Evolutionary conservation across 805 yeast species (phyloP).

Genomic region (Lachancea cidri): DNA sequence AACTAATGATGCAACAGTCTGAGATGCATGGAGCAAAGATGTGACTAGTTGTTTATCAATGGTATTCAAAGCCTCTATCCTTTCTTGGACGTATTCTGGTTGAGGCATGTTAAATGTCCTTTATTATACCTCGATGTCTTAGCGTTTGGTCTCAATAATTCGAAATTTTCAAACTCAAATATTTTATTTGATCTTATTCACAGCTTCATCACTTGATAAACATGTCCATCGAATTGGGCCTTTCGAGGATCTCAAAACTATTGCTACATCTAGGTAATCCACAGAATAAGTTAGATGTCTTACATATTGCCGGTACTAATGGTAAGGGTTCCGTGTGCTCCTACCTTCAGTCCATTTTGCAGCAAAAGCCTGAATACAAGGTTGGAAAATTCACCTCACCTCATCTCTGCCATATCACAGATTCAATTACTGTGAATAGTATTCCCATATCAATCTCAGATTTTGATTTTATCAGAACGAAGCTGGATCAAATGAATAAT

Average conservation of each 20-base stretch:
- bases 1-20: conserved; percentile 26
- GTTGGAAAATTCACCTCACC: conserved; percentile 90
- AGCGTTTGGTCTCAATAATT: neutral
- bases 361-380: conserved; percentile 33
- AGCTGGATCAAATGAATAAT: conserved; percentile 40
- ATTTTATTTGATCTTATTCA: no score
- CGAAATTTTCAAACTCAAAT: no score
- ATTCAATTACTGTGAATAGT: conserved; percentile 67
- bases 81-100: conserved; percentile 28
- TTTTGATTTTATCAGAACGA: conserved; percentile 42
- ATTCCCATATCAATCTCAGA: conserved; percentile 42
- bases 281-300: conserved; percentile 52
- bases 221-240: conserved; percentile 56
- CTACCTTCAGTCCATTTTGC: conserved; percentile 62
- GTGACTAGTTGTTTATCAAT: conserved; percentile 26
- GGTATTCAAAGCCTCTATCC: conserved; percentile 24
- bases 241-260: conserved; percentile 44
- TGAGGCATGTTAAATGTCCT: conserved; percentile 19
- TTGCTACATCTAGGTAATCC: conserved; percentile 60
- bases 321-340: conserved; percentile 95
- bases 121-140: neutral
- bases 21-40: conserved; percentile 27
- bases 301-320: conserved; percentile 96
- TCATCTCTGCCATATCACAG: conserved; percentile 67
- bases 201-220: no score